Evolutionary conservation across 106 monocot genomes (phyloP).

Genomic region (Dioscorea dumetorum): DNA sequence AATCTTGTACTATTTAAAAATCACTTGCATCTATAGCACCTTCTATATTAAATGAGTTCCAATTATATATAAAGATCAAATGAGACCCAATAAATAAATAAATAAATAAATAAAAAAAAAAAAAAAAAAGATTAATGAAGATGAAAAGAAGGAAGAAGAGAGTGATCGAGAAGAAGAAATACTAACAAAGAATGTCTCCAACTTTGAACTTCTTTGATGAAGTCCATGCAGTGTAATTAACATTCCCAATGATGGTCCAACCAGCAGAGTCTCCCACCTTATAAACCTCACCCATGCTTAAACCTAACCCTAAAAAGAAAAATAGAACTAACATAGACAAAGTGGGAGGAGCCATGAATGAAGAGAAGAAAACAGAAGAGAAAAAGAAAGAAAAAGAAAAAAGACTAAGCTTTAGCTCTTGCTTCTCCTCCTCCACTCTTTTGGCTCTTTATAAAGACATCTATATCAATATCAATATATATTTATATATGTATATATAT

Average conservation of each 20-base stretch:
- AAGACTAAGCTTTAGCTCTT: not conserved
- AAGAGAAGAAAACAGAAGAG: not conserved
- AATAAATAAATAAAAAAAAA: not conserved
- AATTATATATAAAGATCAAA: not conserved
- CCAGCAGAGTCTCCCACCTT: constrained; percentile 10
- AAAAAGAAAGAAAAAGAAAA: not conserved
- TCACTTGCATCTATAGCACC: not conserved
- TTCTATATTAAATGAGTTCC: not conserved
- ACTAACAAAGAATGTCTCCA: constrained; percentile 2
- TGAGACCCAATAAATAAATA: not conserved
- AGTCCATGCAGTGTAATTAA: constrained; percentile 11
- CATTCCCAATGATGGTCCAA: constrained; percentile 3
- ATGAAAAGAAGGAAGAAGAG: not conserved
- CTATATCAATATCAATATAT: no score
- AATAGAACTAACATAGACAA: not conserved
- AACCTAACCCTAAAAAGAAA: not conserved
- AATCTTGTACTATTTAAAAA: not conserved
- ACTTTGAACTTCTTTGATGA: constrained; percentile 3
- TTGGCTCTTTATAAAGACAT: no score
- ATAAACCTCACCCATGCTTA: not conserved
- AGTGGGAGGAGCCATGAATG: not conserved
- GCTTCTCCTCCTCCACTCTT: no score
- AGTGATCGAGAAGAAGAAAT: not conserved
- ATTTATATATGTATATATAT: no score
- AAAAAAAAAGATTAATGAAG: not conserved